Conservation (phyloP, 2,329 filamentous ascomycete genomes). For the Talaromyces verruculosus region DNA sequence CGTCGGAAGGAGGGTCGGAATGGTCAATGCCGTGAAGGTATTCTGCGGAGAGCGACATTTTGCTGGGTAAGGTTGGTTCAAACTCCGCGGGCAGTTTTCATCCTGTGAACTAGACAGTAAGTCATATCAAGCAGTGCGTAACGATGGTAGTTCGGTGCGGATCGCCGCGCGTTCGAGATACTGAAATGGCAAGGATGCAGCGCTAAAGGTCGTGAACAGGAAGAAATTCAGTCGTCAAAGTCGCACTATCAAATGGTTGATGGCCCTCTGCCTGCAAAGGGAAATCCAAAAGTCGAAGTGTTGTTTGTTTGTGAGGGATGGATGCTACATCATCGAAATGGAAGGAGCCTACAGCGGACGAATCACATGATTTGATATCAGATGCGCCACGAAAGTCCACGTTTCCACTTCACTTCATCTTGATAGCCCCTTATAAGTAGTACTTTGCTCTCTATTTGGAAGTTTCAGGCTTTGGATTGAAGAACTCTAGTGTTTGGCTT, state of each 20-base stretch:
- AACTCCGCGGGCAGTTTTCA: slow-evolving; percentile 18
- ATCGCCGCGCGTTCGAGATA: slow-evolving; percentile 9
- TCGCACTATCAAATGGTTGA: not conserved
- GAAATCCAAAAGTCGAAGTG: not conserved
- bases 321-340: slow-evolving; percentile 19
- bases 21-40: slow-evolving; percentile 37
- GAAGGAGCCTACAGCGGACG: slow-evolving; percentile 14
- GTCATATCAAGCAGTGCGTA: slow-evolving; percentile 30
- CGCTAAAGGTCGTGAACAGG: not conserved
- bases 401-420: slow-evolving; percentile 9
- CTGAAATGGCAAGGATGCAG: not conserved
- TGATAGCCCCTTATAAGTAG: not conserved
- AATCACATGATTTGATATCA: slow-evolving; percentile 18
- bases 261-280: slow-evolving; percentile 22
- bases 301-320: not conserved
- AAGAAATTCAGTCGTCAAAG: not conserved
- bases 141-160: slow-evolving; percentile 6
- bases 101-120: slow-evolving; percentile 24
- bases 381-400: slow-evolving; percentile 13
- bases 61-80: slow-evolving; percentile 15
- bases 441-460: not conserved
- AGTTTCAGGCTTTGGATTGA: not conserved
- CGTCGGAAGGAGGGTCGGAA: slow-evolving; percentile 37
- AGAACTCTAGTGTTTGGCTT: not conserved
- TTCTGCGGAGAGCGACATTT: slow-evolving; percentile 40